Evolutionary conservation across 2,329 filamentous ascomycete genomes (phyloP).

Genomic region (Salinomyces thailandicus): DNA sequence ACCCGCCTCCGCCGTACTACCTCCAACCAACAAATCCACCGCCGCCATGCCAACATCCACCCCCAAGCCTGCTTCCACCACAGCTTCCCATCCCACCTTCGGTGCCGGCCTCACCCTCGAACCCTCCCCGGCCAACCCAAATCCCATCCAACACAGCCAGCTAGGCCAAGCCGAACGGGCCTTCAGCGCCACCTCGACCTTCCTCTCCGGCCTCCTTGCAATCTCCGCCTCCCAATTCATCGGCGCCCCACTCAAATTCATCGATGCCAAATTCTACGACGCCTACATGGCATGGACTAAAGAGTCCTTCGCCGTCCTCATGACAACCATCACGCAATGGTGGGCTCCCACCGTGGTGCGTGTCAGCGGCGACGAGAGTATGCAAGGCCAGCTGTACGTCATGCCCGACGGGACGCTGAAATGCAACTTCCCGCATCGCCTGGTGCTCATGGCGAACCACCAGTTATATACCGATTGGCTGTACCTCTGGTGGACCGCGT

Average conservation of each 20-base stretch:
- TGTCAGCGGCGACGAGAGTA: conserved; percentile 72
- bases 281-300: conserved; percentile 82
- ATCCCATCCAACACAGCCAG: conserved; percentile 34
- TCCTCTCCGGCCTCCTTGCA: conserved; percentile 40
- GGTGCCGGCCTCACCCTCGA: too few species aligned
- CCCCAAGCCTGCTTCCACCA: too few species aligned
- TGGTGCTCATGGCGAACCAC: conserved; percentile 80
- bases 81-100: too few species aligned
- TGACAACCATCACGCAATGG: conserved; percentile 71
- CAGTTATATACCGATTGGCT: conserved; percentile 79
- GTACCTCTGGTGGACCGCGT: conserved; percentile 90
- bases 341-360: conserved; percentile 77
- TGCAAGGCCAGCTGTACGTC: conserved; percentile 61
- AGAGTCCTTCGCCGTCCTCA: conserved; percentile 66
- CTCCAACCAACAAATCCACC: conserved; percentile 1
- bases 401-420: conserved; percentile 62
- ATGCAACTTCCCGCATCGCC: conserved; percentile 68
- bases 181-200: conserved; percentile 41
- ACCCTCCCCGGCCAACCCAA: conserved; percentile 30
- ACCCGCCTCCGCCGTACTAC: too few species aligned
- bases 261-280: conserved; percentile 70
- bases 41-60: conserved; percentile 3
- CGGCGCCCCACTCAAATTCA: conserved; percentile 63
- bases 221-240: conserved; percentile 62
- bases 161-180: conserved; percentile 40